Evolutionary conservation across 2,329 filamentous ascomycete species (phyloP).

Genomic region (Calonectria hongkongensis): DNA sequence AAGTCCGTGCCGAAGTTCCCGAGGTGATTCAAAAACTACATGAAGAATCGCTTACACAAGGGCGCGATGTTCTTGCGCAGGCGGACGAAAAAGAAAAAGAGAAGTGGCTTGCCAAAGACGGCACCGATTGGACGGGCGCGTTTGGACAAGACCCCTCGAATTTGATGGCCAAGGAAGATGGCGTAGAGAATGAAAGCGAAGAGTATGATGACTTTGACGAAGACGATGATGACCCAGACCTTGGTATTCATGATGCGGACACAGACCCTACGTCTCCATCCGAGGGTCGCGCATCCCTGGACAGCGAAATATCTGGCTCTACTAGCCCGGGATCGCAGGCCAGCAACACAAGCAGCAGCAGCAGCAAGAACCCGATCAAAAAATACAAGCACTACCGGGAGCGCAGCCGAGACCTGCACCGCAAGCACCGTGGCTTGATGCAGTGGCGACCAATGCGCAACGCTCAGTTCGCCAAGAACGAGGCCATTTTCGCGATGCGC

Average conservation of each 20-base stretch:
- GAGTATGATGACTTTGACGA: conserved; percentile 64
- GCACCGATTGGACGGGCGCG: conserved; percentile 90
- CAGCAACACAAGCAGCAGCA: conserved; percentile 56
- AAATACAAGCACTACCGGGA: conserved; percentile 78
- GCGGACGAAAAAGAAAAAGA: conserved; percentile 82
- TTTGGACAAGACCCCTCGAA: conserved; percentile 85
- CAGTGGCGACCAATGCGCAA: conserved; percentile 96
- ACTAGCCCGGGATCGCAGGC: conserved; percentile 57
- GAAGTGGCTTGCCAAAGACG: conserved; percentile 86
- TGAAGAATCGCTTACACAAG: conserved; percentile 85
- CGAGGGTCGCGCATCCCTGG: conserved; percentile 61
- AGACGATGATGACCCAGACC: conserved; percentile 65
- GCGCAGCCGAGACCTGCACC: conserved; percentile 84
- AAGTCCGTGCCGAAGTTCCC: conserved; percentile 84
- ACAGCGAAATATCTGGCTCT: conserved; percentile 61
- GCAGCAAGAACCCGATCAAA: conserved; percentile 72
- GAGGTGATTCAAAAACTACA: conserved; percentile 84
- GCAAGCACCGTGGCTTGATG: conserved; percentile 93
- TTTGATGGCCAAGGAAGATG: conserved; percentile 60
- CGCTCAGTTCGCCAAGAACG: conserved; percentile 89
- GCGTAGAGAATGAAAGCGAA: conserved; percentile 59
- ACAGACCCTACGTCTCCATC: conserved; percentile 55
- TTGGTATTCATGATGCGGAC: conserved; percentile 76
- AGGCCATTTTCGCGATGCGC: conserved; percentile 85
- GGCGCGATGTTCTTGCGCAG: conserved; percentile 86